Evolutionary conservation across 345 rosid genomes (phyloP).

Genomic region (Conringia planisiliqua): DNA sequence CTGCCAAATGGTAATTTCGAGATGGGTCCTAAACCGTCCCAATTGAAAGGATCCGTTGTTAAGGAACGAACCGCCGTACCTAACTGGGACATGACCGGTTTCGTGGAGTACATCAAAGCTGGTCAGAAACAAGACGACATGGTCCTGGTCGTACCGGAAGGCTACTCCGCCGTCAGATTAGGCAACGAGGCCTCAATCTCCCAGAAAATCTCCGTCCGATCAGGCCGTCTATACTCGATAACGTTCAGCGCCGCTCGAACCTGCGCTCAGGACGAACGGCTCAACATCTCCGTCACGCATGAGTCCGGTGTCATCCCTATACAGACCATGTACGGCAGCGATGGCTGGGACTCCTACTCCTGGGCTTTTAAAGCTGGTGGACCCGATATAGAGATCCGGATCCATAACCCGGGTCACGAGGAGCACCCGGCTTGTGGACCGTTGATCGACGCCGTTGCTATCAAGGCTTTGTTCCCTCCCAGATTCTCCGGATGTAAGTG

Average conservation of each 20-base stretch:
- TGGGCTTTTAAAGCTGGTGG: constrained; percentile 72
- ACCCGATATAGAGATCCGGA: constrained; percentile 36
- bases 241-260: constrained; percentile 80
- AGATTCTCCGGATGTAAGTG: constrained; percentile 41
- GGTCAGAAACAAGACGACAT: constrained; percentile 91
- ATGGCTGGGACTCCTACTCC: constrained; percentile 78
- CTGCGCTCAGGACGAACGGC: constrained; percentile 76
- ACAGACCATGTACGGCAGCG: constrained; percentile 82
- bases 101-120: constrained; percentile 78
- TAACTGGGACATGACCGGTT: constrained; percentile 67
- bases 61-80: constrained; percentile 53
- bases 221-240: constrained; percentile 51
- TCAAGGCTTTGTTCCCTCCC: constrained; percentile 51
- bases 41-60: constrained; percentile 65
- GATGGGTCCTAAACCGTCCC: constrained; percentile 53
- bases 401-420: constrained; percentile 74
- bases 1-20: constrained; percentile 85
- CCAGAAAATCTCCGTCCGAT: constrained; percentile 48
- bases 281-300: constrained; percentile 67
- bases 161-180: constrained; percentile 59
- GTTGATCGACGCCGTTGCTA: constrained; percentile 58
- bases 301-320: constrained; percentile 73
- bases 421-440: constrained; percentile 90
- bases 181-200: constrained; percentile 80
- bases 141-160: constrained; percentile 77